Evolutionary conservation across 2,329 filamentous ascomycete species (phyloP).

Genomic region (Sporothrix euskadiensis): DNA sequence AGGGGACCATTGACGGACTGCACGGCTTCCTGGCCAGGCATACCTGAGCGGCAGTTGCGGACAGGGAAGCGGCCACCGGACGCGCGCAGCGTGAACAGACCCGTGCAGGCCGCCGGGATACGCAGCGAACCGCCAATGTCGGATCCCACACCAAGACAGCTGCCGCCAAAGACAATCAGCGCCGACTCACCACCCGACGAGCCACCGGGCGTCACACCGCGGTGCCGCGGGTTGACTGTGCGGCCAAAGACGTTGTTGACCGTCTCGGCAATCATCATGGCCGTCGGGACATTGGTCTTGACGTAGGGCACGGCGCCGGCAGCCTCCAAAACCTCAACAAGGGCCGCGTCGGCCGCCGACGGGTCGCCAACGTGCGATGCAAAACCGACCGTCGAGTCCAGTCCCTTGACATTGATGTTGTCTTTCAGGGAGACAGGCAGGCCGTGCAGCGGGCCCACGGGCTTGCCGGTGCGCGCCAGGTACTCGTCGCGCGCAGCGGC

Average conservation of each 20-base stretch:
- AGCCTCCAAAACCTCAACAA: conserved; percentile 46
- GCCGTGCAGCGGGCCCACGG: conserved; percentile 64
- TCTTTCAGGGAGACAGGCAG: conserved; percentile 69
- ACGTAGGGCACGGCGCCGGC: conserved; percentile 58
- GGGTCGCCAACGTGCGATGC: conserved; percentile 61
- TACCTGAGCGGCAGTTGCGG: conserved; percentile 53
- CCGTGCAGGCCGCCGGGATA: conserved; percentile 56
- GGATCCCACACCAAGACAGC: conserved; percentile 62
- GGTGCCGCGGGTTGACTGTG: conserved; percentile 62
- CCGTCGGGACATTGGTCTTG: conserved; percentile 59
- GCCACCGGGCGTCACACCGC: conserved; percentile 61
- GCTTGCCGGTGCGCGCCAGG: conserved; percentile 48
- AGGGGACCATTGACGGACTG: conserved; percentile 65
- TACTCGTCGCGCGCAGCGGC: conserved; percentile 54
- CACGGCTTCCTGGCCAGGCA: conserved; percentile 66
- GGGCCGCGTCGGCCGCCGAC: conserved; percentile 45
- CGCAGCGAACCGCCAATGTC: conserved; percentile 63
- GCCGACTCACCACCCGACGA: conserved; percentile 68
- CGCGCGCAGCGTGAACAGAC: conserved; percentile 58
- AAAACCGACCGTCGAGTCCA: conserved; percentile 65
- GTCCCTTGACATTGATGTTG: conserved; percentile 63
- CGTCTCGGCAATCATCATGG: conserved; percentile 69
- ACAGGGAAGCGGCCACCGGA: conserved; percentile 63
- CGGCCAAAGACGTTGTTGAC: conserved; percentile 66
- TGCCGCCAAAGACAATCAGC: conserved; percentile 60